Base-by-base conservation (phyloP, 2,329 filamentous ascomycete genomes). In the Ceratocystis diversiconidia region DNA sequence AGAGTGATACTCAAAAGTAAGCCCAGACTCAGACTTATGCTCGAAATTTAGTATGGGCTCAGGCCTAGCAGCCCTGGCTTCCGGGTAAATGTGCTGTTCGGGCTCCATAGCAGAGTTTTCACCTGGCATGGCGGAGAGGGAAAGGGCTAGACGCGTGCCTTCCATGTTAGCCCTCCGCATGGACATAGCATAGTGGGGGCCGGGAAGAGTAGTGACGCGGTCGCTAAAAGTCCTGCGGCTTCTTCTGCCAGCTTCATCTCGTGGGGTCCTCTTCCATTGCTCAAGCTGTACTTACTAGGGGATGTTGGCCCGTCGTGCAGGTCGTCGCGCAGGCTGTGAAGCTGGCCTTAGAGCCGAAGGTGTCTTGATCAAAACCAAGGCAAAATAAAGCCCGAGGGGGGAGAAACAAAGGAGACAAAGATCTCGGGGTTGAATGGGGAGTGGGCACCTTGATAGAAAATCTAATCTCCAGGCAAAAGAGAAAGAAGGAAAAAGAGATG, bases 61-160 rank as follows among this genome's bases (percentile, higher is more conserved):
- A 22, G 17, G 17, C 12, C 17, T 15, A 30, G 22, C 10, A 22
- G 8, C 10, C 5, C 30, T n/a, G 1, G 22, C 52, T 15, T 15
- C 28, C 22, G 6, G 52, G 22, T 17, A 32, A 32, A 28, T 28
- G 12, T 12, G 22, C 19, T 57, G 15, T 15, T 57, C 52, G 30
- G 52, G 25, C 52, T 5, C 52, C 52, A 57, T 28, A 22, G 52
- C 52, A 57, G 52, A 57, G 28, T 57, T 57, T 57, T 57, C 52
- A 57, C 25, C 52, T 28, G 25, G 52, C 22, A 57, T 30, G 19
- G 19, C 19, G 28, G 2, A n/a, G 25, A 22, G 52, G 52, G 52
- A 19, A 57, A 57, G 52, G 30, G 28, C 52, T 30, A n/a, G 15
- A 22, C 25, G 52, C 25, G 52, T 57, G 52, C 52, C 52, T 57